Base-by-base conservation (phyloP, 148 eudicot species). In the Cornus florida region DNA sequence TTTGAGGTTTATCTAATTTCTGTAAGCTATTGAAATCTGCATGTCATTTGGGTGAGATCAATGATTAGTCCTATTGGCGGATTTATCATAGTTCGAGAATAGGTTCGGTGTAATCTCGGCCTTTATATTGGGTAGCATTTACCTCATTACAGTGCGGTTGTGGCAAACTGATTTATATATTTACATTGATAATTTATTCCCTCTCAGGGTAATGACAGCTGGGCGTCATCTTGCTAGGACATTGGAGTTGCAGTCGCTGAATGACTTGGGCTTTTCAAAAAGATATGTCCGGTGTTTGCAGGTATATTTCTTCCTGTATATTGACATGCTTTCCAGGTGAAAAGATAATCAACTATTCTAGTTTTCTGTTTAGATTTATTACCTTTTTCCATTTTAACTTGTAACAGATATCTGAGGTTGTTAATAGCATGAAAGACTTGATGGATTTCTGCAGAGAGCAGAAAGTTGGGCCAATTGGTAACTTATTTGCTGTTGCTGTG, bases 201-300 rank as follows among this genome's bases (percentile, higher is more conserved):
- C 19, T 69, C 64, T 60, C 77, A 92, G 97, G 97, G 87, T 91
- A 59, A 89, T 90, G 16, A 70, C 92, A 77, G 94, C 97, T 82
- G 90, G 93, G 23, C 93, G 93, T 38, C 93, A 91, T 76, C 94
- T 93, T 72, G 89, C 93, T 10, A 88, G 82, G 91, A 87, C 93
- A 80, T 87, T 93, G 81, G 97, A 93, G 90, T 82, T 86, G 59
- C 94, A 88, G 70, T 89, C 94, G 41, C 83, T 93, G 71, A 93
- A 93, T 73, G 97, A 93, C 81, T 81, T 93, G 84, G 97, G 97
- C 28, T 89, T 91, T 78, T 89, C 93, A 6, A 93, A 93, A 81
- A 86, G 97, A 89, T 93, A 91, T 71, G 93, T 93, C 60, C 86
- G 99, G 82, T 92, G 99, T 83, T 84, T 96, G 85, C 99, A 93